A percentile compares a stretch with the other conserved stretches of the same genome.
Conservation (phyloP, 495 filamentous ascomycete species). For the Annulohypoxylon bovei region DNA sequence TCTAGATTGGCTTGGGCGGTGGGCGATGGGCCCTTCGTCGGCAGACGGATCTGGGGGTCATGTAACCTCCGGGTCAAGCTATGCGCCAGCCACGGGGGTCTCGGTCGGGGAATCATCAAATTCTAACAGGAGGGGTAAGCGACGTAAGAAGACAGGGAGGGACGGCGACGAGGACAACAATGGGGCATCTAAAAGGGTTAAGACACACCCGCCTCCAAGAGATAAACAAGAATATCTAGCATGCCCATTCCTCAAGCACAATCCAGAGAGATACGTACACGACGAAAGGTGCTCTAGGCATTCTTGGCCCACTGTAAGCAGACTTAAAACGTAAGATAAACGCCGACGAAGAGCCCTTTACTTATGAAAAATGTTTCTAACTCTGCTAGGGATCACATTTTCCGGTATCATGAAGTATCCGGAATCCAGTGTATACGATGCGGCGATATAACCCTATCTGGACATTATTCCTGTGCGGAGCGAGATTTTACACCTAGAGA, state of each 20-base stretch:
- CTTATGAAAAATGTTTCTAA: background rate
- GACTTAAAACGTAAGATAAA: conserved; percentile 7
- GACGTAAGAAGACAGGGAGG: background rate
- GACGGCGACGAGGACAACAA: background rate
- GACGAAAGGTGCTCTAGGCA: background rate
- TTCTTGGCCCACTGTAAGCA: background rate
- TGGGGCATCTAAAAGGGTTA: background rate
- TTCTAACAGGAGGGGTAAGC: background rate
- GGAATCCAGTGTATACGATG: background rate
- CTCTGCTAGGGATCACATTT: background rate
- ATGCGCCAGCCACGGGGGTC: background rate
- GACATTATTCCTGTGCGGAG: background rate
- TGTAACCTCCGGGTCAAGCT: background rate
- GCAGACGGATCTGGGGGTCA: background rate
- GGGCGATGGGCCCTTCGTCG: background rate
- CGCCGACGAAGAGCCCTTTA: background rate
- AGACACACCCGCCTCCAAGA: background rate
- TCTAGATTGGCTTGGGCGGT: background rate
- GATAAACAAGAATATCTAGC: background rate
- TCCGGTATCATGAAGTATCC: background rate
- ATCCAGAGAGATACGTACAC: background rate
- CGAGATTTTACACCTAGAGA: background rate
- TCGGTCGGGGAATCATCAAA: background rate
- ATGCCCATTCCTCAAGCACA: conserved; percentile 2
- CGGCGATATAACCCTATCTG: background rate